phyloP scores from a whole-genome alignment of 2,329 filamentous ascomycete species.

The Lizonia empirigonia region DNA sequence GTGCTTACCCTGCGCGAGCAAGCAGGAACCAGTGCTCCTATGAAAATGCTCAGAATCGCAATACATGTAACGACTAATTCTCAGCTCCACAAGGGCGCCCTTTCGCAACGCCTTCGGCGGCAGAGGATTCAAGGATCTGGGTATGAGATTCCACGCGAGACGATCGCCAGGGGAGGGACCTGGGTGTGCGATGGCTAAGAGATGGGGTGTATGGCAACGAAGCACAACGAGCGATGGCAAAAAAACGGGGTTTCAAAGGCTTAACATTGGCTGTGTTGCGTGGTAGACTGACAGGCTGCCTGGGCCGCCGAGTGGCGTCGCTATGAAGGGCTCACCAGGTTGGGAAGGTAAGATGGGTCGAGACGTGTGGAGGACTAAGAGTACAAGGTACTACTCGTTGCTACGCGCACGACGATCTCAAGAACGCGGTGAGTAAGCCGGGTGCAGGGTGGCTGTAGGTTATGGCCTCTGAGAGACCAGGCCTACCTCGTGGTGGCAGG shows the following conservation, averaged over 20 bases:
- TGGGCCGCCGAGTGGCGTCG: not conserved
- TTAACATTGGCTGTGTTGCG: too few relatives aligned
- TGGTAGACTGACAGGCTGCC: constrained; percentile 2
- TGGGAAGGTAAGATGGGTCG: constrained; percentile 11
- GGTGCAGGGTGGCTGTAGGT: not conserved
- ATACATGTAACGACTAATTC: not conserved
- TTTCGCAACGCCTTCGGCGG: not conserved
- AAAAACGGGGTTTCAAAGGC: not conserved
- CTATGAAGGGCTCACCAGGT: not conserved
- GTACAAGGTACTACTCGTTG: not conserved
- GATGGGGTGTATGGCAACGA: not conserved
- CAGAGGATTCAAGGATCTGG: not conserved
- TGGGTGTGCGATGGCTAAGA: constrained; percentile 1
- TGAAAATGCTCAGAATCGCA: not conserved
- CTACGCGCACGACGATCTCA: not conserved
- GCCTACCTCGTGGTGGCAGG: constrained; percentile 1
- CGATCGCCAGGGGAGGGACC: constrained; percentile 1
- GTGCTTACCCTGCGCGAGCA: not conserved
- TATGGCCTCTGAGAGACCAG: not conserved
- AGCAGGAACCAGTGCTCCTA: not conserved
- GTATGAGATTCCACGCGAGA: not conserved
- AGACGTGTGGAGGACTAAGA: constrained; percentile 6
- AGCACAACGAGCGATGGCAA: not conserved
- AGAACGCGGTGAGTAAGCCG: not conserved
- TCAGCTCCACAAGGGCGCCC: constrained; percentile 6